phyloP scores from a whole-genome alignment of 495 filamentous ascomycete genomes.

The Aspergillus haitiensis region DNA sequence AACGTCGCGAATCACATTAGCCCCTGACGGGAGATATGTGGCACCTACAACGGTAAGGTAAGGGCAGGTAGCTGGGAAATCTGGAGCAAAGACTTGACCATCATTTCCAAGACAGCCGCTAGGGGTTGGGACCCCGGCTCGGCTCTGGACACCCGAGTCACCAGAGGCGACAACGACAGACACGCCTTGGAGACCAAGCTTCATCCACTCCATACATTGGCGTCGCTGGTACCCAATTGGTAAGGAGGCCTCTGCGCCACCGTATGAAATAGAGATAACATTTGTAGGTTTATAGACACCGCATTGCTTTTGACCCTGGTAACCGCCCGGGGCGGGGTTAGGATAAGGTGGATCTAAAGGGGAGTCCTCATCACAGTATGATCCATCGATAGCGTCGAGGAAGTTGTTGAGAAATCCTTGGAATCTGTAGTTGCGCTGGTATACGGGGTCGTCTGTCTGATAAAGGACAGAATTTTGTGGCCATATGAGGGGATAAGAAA shows the following conservation, averaged over 20 bases:
- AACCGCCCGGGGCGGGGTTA: conserved; percentile 51
- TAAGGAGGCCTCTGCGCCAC: conserved; percentile 49
- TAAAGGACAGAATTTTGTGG: conserved; percentile 60
- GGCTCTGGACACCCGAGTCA: conserved; percentile 58
- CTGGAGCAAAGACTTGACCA: conserved; percentile 45
- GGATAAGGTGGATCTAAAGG: conserved; percentile 59
- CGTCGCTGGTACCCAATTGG: conserved; percentile 54
- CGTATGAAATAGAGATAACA: conserved; percentile 62
- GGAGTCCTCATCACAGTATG: conserved; percentile 39
- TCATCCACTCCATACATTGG: conserved; percentile 61
- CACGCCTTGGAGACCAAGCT: conserved; percentile 63
- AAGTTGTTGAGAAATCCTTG: conserved; percentile 48
- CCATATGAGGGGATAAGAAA: conserved; percentile 54
- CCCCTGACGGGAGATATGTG: conserved; percentile 39
- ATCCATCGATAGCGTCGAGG: conserved; percentile 60
- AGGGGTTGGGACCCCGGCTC: conserved; percentile 29
- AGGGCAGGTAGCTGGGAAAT: conserved; percentile 53
- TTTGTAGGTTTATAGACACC: conserved; percentile 58
- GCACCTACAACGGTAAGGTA: conserved; percentile 53
- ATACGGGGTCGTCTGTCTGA: conserved; percentile 57
- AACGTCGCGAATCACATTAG: conserved; percentile 32
- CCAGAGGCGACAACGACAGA: conserved; percentile 62
- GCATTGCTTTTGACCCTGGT: conserved; percentile 60
- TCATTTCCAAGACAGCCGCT: conserved; percentile 41
- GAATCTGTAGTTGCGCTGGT: conserved; percentile 35